Percentiles rank a stretch among this genome's conserved stretches.
These are phyloP conservation scores for Panaeolus papilionaceus DNA, from an alignment of 768 basidiomycete genomes.

Conservation along the genomic window DNA sequence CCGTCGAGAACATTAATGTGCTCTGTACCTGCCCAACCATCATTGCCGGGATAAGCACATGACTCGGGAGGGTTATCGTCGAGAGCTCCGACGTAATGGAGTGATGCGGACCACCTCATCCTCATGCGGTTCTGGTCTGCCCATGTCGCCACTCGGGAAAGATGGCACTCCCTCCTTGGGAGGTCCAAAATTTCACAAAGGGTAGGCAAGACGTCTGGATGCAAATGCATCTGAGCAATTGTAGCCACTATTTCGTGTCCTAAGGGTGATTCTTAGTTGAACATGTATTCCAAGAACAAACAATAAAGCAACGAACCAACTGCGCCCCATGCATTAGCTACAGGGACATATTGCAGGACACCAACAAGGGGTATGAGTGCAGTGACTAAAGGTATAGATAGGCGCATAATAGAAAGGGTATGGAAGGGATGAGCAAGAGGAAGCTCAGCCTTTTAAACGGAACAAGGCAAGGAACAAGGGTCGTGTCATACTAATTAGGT, in stretches of 20 bases:
- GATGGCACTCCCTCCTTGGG: slow-evolving; percentile 56
- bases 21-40: slow-evolving; percentile 70
- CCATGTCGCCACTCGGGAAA: slow-evolving; percentile 89
- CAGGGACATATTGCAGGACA: slow-evolving; percentile 17
- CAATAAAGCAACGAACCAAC: slow-evolving; percentile 38
- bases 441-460: slow-evolving; percentile 6
- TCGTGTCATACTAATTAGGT: slow-evolving; percentile 1
- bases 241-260: slow-evolving; percentile 95
- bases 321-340: slow-evolving; percentile 48
- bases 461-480: slow-evolving; percentile 12
- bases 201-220: slow-evolving; percentile 68
- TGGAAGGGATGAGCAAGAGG: background rate
- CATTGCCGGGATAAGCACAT: slow-evolving; percentile 78
- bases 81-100: slow-evolving; percentile 79
- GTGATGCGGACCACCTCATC: slow-evolving; percentile 73
- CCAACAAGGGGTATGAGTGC: background rate
- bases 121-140: slow-evolving; percentile 73
- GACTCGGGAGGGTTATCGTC: slow-evolving; percentile 79
- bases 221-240: slow-evolving; percentile 91
- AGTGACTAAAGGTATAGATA: slow-evolving; percentile 1
- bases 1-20: slow-evolving; percentile 76
- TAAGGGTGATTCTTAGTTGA: slow-evolving; percentile 27
- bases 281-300: background rate
- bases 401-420: slow-evolving; percentile 10
- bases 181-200: slow-evolving; percentile 76